These are phyloP conservation scores for Solanum sitiens DNA, from an alignment of 257 asterid genomes.

Conservation along the genomic window DNA sequence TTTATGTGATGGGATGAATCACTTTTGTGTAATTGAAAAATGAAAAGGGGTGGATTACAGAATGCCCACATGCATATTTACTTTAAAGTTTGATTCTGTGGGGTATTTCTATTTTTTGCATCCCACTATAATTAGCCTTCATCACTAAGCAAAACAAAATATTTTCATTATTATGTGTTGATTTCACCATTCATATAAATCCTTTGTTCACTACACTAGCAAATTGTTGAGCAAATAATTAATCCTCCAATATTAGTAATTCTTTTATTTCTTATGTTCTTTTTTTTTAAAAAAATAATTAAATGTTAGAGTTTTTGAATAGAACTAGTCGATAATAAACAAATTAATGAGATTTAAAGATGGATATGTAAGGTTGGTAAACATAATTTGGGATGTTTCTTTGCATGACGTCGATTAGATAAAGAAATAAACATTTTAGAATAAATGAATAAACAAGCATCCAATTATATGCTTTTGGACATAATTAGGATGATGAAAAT, in stretches of 20 bases:
- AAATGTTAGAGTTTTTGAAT: not conserved
- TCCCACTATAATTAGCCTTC: not conserved
- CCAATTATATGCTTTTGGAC: not conserved
- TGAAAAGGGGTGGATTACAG: constrained; percentile 1
- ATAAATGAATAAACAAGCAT: not conserved
- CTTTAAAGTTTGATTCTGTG: not conserved
- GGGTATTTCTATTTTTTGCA: not conserved
- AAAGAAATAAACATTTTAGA: not conserved
- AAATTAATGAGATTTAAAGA: not conserved
- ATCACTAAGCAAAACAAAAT: not conserved
- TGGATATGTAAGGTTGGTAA: not conserved
- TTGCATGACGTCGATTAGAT: not conserved
- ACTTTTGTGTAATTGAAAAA: not conserved
- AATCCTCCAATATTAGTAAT: not conserved
- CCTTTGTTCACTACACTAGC: not conserved
- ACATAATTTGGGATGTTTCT: not conserved
- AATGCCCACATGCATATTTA: not conserved
- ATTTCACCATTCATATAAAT: not conserved
- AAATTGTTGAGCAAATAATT: not conserved
- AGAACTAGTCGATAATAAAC: not conserved
- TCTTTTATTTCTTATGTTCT: not conserved
- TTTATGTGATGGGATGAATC: not conserved
- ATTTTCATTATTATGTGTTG: not conserved
- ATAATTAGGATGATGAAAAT: not conserved
- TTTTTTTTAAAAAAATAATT: not conserved